Evolutionary conservation across 1,284 basidiomycete genomes (phyloP).

Genomic region (Agroathelia rolfsii): DNA sequence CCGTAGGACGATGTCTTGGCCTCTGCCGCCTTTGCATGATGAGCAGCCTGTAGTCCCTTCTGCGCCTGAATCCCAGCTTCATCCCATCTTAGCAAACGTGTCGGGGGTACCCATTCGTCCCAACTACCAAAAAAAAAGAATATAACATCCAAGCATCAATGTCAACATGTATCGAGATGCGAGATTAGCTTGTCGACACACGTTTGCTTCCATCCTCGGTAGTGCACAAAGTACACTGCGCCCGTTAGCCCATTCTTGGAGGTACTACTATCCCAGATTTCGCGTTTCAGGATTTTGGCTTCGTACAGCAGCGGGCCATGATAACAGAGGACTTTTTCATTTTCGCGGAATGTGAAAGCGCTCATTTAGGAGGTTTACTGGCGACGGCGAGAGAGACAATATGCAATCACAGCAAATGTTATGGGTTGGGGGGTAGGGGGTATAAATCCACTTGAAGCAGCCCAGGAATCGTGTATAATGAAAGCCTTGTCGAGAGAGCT

Average conservation of each 20-base stretch:
- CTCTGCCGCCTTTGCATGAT: slow-evolving; percentile 24
- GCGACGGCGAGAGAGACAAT: too few species aligned
- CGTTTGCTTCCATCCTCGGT: slow-evolving; percentile 99
- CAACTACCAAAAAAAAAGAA: slow-evolving; percentile 45
- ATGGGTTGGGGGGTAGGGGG: too few species aligned
- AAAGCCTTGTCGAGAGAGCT: too few species aligned
- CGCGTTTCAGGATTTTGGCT: slow-evolving; percentile 83
- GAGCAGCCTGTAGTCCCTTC: slow-evolving; percentile 47
- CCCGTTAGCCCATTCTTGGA: slow-evolving; percentile 61
- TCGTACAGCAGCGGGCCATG: slow-evolving; percentile 94
- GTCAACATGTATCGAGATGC: background rate
- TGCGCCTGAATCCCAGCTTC: slow-evolving; percentile 81
- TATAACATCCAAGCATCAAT: slow-evolving; percentile 6
- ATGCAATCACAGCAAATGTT: too few species aligned
- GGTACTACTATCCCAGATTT: slow-evolving; percentile 65
- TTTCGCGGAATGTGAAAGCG: too few species aligned
- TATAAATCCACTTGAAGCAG: too few species aligned
- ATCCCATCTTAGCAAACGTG: slow-evolving; percentile 79
- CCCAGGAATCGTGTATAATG: too few species aligned
- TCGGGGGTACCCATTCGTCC: slow-evolving; percentile 95
- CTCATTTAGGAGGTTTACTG: too few species aligned
- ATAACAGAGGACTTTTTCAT: slow-evolving; percentile 87
- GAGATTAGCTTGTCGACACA: too few species aligned
- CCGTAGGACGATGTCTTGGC: slow-evolving; percentile 28
- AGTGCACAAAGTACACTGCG: slow-evolving; percentile 91